phyloP scores from a whole-genome alignment of 2,329 filamentous ascomycete genomes.

The Pseudogymnoascus sp. region DNA sequence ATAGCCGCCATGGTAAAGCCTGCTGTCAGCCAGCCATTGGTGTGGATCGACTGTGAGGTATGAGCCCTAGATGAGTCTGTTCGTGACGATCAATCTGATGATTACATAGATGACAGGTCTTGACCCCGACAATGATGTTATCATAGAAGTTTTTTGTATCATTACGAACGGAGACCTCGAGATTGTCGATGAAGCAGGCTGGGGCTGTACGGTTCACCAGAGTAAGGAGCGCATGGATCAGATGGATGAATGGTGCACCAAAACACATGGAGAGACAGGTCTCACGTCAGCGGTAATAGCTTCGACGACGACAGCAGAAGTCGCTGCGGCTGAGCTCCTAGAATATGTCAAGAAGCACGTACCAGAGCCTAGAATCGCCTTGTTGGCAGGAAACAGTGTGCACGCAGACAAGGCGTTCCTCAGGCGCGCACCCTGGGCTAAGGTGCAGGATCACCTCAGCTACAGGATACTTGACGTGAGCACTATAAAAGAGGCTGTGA shows the following conservation, averaged over 20 bases:
- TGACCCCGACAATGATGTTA: slow-evolving; percentile 68
- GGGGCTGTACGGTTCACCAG: slow-evolving; percentile 73
- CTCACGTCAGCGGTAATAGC: slow-evolving; percentile 69
- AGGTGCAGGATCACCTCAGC: slow-evolving; percentile 70
- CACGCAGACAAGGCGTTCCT: slow-evolving; percentile 86
- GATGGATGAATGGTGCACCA: slow-evolving; percentile 88
- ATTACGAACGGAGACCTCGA: slow-evolving; percentile 77
- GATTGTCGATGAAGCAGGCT: slow-evolving; percentile 68
- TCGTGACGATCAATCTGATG: neutral
- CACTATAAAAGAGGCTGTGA: slow-evolving; percentile 81
- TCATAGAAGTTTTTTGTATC: slow-evolving; percentile 88
- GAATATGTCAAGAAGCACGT: slow-evolving; percentile 69
- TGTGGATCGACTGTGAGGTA: slow-evolving; percentile 31
- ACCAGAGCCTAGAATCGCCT: slow-evolving; percentile 56
- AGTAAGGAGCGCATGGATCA: slow-evolving; percentile 59
- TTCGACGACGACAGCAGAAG: slow-evolving; percentile 63
- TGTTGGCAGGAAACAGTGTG: slow-evolving; percentile 88
- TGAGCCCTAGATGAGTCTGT: neutral
- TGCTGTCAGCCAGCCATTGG: slow-evolving; percentile 18
- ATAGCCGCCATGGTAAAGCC: neutral
- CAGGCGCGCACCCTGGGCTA: slow-evolving; percentile 62
- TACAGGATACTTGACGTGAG: slow-evolving; percentile 92
- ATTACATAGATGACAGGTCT: slow-evolving; percentile 80
- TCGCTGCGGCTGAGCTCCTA: slow-evolving; percentile 67
- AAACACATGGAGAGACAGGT: slow-evolving; percentile 73